Evolutionary conservation across 2,329 filamentous ascomycete species (phyloP).

Genomic region (Talaromyces pinophilus): DNA sequence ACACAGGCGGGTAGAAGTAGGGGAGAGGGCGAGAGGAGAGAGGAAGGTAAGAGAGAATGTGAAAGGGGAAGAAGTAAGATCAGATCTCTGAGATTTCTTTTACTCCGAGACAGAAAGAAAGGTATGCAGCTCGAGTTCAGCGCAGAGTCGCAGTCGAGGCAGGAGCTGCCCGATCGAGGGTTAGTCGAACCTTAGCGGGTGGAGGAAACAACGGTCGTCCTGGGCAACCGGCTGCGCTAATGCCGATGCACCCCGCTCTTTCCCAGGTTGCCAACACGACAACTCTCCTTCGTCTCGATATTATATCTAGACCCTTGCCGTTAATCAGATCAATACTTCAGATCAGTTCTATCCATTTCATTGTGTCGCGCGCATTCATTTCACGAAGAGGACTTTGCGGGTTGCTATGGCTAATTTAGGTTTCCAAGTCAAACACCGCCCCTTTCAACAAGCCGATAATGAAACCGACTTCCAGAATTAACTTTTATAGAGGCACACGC

Average conservation of each 20-base stretch:
- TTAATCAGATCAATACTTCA: background rate
- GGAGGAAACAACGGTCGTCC: slow-evolving; percentile 16
- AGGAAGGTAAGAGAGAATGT: background rate
- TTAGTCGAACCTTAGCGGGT: slow-evolving; percentile 5
- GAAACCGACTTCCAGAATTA: background rate
- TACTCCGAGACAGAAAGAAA: slow-evolving; percentile 2
- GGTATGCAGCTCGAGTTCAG: background rate
- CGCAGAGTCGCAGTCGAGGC: background rate
- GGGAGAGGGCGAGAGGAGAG: background rate
- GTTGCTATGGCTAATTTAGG: background rate
- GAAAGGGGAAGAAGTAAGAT: slow-evolving; percentile 1
- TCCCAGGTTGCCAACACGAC: background rate
- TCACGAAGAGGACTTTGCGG: background rate
- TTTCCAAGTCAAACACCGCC: background rate
- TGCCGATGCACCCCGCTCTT: background rate
- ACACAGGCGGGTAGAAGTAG: slow-evolving; percentile 2
- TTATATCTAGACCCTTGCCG: background rate
- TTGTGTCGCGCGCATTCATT: no score
- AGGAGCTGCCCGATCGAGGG: slow-evolving; percentile 16
- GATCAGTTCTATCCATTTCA: background rate
- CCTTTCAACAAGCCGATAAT: background rate
- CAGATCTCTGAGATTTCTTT: background rate
- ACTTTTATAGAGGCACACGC: background rate
- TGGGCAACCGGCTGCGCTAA: slow-evolving; percentile 23
- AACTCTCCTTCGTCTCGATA: background rate